Base-by-base conservation (phyloP, 2,329 filamentous ascomycete genomes). In the Verticillium zaregamsianum region DNA sequence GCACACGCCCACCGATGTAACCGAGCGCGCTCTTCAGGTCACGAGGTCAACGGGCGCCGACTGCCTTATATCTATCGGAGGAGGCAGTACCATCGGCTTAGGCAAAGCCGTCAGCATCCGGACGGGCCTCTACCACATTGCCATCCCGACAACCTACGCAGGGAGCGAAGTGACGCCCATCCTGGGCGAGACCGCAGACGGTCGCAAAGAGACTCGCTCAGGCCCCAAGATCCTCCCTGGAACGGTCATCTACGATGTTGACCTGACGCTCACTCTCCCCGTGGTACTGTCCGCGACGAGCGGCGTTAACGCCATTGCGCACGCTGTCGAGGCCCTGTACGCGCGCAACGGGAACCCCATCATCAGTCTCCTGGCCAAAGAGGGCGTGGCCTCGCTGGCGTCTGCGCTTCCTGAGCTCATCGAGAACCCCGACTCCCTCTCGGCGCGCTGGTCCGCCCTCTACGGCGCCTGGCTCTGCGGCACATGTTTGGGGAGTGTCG, bases 401-500 rank as follows among this genome's bases (percentile, higher is more conserved):
- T 5, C 5, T 5, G 32, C 55, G n/a, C 55, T 56, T 33, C 55
- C 55, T 15, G 55, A 33, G 25, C 55, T 56, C 31, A 32, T 32
- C 28, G 55, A 32, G 55, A 56, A 56, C 31, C 12, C 11, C n/a
- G 14, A 32, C 8, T 32, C 55, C 17, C 20, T 3, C 15, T 33
- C 55, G 31, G 55, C 55, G 25, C 28, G 55, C 25, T 97, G 90
- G 91, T 93, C 71, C 3, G 86, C 85, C 15, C 79, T 85, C 1
- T 88, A 88, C 67, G 87, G 86, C 25, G 86, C 87, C 40, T 89
- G 85, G 85, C 80, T 89, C 1, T 89, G 85, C 66, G 86, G 85
- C 35, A 80, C 78, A 28, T 87, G 84, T 66, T 77, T 89, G 1
- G 86, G 86, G 6, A 82, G 76, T 62, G 83, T 85, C 2, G 80